Evolutionary conservation across 331 rosid species (phyloP).

Genomic region (Malus hybrid): DNA sequence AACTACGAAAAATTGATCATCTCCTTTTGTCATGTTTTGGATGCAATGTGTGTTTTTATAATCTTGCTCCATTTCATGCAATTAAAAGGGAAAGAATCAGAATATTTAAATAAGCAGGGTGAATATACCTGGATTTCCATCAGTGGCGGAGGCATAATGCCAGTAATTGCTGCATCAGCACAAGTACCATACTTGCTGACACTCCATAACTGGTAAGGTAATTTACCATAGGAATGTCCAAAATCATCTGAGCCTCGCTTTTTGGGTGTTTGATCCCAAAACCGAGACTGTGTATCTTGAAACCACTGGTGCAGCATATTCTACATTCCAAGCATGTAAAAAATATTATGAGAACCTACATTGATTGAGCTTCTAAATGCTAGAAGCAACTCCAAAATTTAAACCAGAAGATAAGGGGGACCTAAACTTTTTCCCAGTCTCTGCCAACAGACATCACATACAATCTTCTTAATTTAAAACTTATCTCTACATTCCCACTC

Average conservation of each 20-base stretch:
- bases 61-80: not conserved
- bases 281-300: slow-evolving; percentile 51
- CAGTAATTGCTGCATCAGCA: slow-evolving; percentile 88
- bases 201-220: slow-evolving; percentile 82
- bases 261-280: slow-evolving; percentile 53
- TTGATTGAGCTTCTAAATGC: slow-evolving; percentile 5
- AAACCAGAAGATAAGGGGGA: not conserved
- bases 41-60: not conserved
- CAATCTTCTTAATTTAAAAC: not conserved
- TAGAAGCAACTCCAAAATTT: not conserved
- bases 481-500: not conserved
- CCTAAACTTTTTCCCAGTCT: not conserved
- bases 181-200: slow-evolving; percentile 79
- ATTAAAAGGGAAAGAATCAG: not conserved
- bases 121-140: slow-evolving; percentile 80
- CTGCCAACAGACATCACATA: not conserved
- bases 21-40: not conserved
- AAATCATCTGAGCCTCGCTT: slow-evolving; percentile 37
- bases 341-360: slow-evolving; percentile 18
- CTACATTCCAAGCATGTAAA: slow-evolving; percentile 40
- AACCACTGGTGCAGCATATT: slow-evolving; percentile 73
- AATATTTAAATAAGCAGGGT: not conserved
- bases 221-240: slow-evolving; percentile 43
- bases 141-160: slow-evolving; percentile 95
- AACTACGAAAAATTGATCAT: not conserved